Evolutionary conservation across 768 basidiomycete genomes (phyloP).

Genomic region (Mycena belliarum): DNA sequence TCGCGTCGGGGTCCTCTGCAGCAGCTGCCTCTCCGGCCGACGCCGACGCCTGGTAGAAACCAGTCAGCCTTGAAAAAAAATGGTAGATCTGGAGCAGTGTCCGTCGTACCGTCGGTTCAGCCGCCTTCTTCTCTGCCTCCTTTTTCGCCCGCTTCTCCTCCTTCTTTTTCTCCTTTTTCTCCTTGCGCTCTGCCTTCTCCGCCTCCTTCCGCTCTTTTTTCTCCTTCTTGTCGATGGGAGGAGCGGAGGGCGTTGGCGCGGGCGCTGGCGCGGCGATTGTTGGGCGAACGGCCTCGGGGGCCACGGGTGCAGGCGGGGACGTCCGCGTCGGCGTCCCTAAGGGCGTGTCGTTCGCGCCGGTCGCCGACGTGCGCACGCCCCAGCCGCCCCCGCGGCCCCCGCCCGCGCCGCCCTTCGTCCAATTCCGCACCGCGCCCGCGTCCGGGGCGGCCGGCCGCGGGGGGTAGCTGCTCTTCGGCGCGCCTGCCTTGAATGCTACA

Average conservation of each 20-base stretch:
- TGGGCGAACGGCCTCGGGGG: constrained; percentile 12
- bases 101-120: neutral
- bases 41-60: neutral
- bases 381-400: constrained; percentile 9
- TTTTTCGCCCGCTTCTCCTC: constrained; percentile 22
- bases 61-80: too few relatives aligned
- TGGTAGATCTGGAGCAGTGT: neutral
- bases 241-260: constrained; percentile 6
- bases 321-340: constrained; percentile 59
- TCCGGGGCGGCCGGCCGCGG: constrained; percentile 16
- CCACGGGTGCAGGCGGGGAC: constrained; percentile 30
- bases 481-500: constrained; percentile 15
- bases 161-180: constrained; percentile 40
- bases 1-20: neutral
- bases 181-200: too few relatives aligned
- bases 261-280: constrained; percentile 16
- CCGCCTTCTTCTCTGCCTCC: neutral
- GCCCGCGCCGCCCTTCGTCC: constrained; percentile 30
- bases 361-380: constrained; percentile 4
- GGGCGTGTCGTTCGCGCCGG: constrained; percentile 62
- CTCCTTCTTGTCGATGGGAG: constrained; percentile 22
- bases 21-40: neutral
- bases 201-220: constrained; percentile 38
- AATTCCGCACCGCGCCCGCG: constrained; percentile 24
- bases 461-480: constrained; percentile 13